Evolutionary conservation across 768 basidiomycete species (phyloP), one percentile per base, ranked within the genome.

Genomic region (Lyophyllum atratum): DNA sequence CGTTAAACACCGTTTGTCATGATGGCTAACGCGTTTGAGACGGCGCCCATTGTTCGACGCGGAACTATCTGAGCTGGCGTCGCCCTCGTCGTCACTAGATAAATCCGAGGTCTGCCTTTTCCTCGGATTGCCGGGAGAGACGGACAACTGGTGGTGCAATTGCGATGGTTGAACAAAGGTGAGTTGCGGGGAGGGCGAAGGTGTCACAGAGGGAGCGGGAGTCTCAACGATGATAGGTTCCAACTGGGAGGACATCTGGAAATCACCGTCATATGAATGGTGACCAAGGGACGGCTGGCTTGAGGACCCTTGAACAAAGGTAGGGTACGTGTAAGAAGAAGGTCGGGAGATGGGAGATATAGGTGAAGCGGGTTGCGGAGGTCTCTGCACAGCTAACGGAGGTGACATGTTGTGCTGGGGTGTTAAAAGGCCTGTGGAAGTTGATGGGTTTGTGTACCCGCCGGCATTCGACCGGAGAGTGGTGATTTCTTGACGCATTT

Each of bases 1-100:
- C 0, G 87, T 90, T 37, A 87, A 74, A 69, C 82, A 84, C 11
- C 84, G 80, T 40, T 66, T 82, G 68, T 89, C 88, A 59, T 86
- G 87, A 50, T 86, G 84, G 59, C 80, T 87, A 19, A 63, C 67
- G 22, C 89, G 77, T 58, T 79, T 80, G 37, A 68, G 50, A 0
- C 74, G 80, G 3, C 68, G 72, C 21, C 64, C 68, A 9, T 62
- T 59, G 24, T 62, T 58, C 9, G 72, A 68, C 17, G 67, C 66
- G n/a, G 72, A 73, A 10, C 68, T 74, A 37, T 75, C 76, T 17
- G 74, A 76, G 42, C 67, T 74, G 19, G 64, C 71, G 54, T 67
- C 15, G 19, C 19, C 70, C 2, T 59, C 69, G 17, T 72, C 75
- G 28, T 75, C 78, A 40, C 70, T 77, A 2, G 74, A 74, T 5